Evolutionary conservation across 495 filamentous ascomycete genomes (phyloP).

Genomic region (Xylaria grammica): DNA sequence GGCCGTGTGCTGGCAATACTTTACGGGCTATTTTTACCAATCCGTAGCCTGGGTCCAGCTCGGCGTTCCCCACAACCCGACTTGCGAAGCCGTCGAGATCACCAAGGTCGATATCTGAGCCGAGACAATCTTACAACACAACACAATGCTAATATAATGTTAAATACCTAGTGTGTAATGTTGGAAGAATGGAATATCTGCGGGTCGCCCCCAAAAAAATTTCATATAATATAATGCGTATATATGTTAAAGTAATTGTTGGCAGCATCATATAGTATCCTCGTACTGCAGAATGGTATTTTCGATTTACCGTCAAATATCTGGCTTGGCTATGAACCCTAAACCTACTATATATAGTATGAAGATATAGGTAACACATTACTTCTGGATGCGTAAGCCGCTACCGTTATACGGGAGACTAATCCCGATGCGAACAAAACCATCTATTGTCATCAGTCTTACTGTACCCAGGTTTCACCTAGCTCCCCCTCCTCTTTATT

Average conservation of each 20-base stretch:
- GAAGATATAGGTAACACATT: too few relatives aligned
- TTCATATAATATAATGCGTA: background rate
- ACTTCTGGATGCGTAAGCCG: too few relatives aligned
- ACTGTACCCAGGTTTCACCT: background rate
- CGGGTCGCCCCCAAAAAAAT: background rate
- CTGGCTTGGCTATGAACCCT: background rate
- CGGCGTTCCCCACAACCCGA: conserved; percentile 59
- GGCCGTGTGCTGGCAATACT: conserved; percentile 59
- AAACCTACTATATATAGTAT: background rate
- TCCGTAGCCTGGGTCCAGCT: conserved; percentile 56
- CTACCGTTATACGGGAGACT: background rate
- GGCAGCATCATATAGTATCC: background rate
- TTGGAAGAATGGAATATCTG: background rate
- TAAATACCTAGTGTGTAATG: background rate
- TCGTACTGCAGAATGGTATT: too few relatives aligned
- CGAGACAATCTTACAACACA: background rate
- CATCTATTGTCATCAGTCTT: background rate
- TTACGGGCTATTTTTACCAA: conserved; percentile 55
- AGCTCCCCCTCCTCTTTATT: background rate
- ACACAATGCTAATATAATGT: background rate
- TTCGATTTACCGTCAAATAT: background rate
- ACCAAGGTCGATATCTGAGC: conserved; percentile 20
- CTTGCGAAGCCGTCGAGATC: conserved; percentile 57
- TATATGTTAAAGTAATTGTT: conserved; percentile 13
- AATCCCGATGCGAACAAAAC: background rate